A percentile compares a stretch with the other conserved stretches of the same genome.
These are phyloP conservation scores for Fomitopsis pinicola DNA, from an alignment of 1,284 basidiomycete genomes.

Conservation along the genomic window DNA sequence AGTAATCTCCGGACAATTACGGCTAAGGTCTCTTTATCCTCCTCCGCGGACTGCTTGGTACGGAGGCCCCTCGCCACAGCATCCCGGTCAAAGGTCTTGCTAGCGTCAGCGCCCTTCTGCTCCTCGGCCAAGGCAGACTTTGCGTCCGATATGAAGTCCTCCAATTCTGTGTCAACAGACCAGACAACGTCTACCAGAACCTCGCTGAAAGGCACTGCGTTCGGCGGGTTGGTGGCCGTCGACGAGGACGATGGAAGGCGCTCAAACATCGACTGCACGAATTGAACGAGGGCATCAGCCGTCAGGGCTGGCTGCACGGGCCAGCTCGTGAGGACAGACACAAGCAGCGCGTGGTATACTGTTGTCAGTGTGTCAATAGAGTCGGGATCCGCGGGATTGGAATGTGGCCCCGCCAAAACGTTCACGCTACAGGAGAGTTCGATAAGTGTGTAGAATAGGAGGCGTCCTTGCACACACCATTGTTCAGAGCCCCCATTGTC, in stretches of 20 bases:
- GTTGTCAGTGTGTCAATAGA: slow-evolving; percentile 54
- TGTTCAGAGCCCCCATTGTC: slow-evolving; percentile 51
- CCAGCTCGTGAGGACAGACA: slow-evolving; percentile 55
- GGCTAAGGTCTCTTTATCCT: slow-evolving; percentile 59
- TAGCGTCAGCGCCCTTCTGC: slow-evolving; percentile 12
- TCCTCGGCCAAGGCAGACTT: slow-evolving; percentile 34
- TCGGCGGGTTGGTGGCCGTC: slow-evolving; percentile 33
- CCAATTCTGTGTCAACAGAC: slow-evolving; percentile 71
- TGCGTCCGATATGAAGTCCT: slow-evolving; percentile 60
- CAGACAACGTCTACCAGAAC: slow-evolving; percentile 74
- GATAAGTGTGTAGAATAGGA: slow-evolving; percentile 6
- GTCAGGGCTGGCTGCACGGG: slow-evolving; percentile 41
- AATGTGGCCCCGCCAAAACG: slow-evolving; percentile 52
- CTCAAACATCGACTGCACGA: slow-evolving; percentile 57
- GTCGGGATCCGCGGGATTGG: slow-evolving; percentile 47
- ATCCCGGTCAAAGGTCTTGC: slow-evolving; percentile 9
- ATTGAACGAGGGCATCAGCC: slow-evolving; percentile 47
- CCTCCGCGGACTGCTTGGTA: slow-evolving; percentile 48
- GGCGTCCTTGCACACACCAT: slow-evolving; percentile 39
- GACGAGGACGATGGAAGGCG: slow-evolving; percentile 61
- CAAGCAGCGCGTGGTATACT: slow-evolving; percentile 61
- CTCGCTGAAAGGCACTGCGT: slow-evolving; percentile 52
- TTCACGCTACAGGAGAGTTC: slow-evolving; percentile 41
- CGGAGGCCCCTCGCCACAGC: slow-evolving; percentile 36
- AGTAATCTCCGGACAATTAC: slow-evolving; percentile 57